A percentile compares a stretch with the other conserved stretches of the same genome.
Evolutionary conservation across 345 rosid species (phyloP).

Genomic region (Hibiscus trionum): DNA sequence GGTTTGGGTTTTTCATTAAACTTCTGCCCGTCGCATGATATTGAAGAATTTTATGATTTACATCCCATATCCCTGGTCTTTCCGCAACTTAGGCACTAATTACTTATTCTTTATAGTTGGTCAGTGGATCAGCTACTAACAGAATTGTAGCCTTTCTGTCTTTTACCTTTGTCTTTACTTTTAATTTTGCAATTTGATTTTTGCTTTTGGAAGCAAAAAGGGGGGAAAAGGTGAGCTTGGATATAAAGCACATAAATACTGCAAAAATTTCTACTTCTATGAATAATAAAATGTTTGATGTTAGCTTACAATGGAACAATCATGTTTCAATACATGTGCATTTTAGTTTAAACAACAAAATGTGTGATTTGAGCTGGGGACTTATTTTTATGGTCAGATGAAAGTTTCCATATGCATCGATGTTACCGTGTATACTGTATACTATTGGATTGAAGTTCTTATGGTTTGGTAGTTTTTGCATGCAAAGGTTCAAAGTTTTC

Average conservation of each 20-base stretch:
- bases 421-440: not conserved
- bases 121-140: too few relatives aligned
- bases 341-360: not conserved
- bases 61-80: too few relatives aligned
- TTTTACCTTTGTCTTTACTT: not conserved
- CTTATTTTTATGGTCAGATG: not conserved
- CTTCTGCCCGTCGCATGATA: too few relatives aligned
- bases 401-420: not conserved
- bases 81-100: too few relatives aligned
- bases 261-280: not conserved
- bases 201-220: not conserved
- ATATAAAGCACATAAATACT: not conserved
- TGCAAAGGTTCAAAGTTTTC: not conserved
- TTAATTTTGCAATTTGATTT: not conserved
- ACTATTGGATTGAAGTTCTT: not conserved
- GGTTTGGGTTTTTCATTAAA: not conserved
- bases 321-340: not conserved
- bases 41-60: too few relatives aligned
- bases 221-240: not conserved
- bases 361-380: not conserved
- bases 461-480: not conserved
- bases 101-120: too few relatives aligned
- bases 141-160: too few relatives aligned
- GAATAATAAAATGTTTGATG: not conserved
- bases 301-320: not conserved